Evolutionary conservation across 2,329 filamentous ascomycete species (phyloP).

Genomic region (Coniochaeta sp.): DNA sequence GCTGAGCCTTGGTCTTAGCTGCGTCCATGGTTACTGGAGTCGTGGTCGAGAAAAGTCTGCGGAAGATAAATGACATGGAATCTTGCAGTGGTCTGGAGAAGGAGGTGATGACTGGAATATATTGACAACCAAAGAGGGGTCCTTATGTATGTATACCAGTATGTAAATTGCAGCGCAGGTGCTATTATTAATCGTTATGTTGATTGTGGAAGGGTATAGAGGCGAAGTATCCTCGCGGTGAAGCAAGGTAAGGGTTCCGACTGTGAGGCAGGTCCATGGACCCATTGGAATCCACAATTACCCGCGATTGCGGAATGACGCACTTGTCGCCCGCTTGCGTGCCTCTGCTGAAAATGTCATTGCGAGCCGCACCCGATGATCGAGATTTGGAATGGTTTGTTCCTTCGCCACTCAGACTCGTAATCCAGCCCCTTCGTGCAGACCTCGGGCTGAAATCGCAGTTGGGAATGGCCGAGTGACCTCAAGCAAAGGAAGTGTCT

Average conservation of each 20-base stretch:
- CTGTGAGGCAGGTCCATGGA: too few species aligned
- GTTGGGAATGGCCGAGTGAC: too few species aligned
- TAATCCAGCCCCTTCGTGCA: too few species aligned
- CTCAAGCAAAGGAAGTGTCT: too few species aligned
- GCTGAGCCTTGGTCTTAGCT: conserved; percentile 75
- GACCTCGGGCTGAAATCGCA: too few species aligned
- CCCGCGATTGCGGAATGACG: not conserved
- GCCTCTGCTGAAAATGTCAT: too few species aligned
- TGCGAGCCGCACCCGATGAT: too few species aligned
- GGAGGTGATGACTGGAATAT: conserved; percentile 1
- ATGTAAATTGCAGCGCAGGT: not conserved
- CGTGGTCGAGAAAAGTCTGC: conserved; percentile 60
- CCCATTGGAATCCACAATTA: not conserved
- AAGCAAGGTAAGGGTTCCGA: not conserved
- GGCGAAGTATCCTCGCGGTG: too few species aligned
- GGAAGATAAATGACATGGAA: conserved; percentile 56
- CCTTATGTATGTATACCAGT: not conserved
- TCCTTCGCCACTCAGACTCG: too few species aligned
- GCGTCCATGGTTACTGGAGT: conserved; percentile 69
- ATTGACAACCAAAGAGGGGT: not conserved
- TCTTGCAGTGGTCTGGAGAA: conserved; percentile 9
- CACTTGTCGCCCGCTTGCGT: too few species aligned
- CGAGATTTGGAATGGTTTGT: too few species aligned
- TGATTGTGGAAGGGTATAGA: too few species aligned
- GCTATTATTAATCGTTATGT: not conserved